Evolutionary conservation across 2,329 filamentous ascomycete genomes (phyloP), one percentile per base, ranked within the genome.

Genomic region (Geosmithia morbida): DNA sequence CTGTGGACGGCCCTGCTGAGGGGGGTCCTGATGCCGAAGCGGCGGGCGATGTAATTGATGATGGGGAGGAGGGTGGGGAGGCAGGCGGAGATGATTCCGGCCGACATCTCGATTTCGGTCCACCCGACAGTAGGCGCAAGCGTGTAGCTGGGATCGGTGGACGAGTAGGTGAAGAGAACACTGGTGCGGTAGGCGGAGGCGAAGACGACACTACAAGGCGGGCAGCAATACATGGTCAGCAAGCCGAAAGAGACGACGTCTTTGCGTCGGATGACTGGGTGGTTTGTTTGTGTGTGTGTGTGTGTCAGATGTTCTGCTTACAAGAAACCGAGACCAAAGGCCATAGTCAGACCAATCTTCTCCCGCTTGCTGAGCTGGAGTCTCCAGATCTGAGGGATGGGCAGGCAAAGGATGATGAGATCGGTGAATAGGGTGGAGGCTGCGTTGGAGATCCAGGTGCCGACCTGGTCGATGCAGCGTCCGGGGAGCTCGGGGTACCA

Each of bases 41-140:
- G 30, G n/a, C 46, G 41, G 30, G 66, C 59, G 7, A 67, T 58
- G 10, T 54, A 17, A 3, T 61, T 59, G 30, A 73, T 52, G 14
- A 71, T 62, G 2, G 71, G 71, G 6, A 70, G 64, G 40, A 76
- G 59, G 1, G 72, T 74, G 0, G 74, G 74, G 0, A 75, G 66
- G 51, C 70, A 74, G 7, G 72, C 72, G 0, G 71, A 72, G 42
- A 74, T 61, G 51, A 77, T 72, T 45, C 71, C 74, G 0, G 67
- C 65, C 0, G 68, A 62, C 56, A 69, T 66, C 53, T 74, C 71
- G 50, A 73, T 67, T 4, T 61, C 61, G 7, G 68, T 69, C 71
- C 70, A 74, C 47, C 64, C 67, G 4, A 67, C 64, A 0, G 67
- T 64, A 1, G 63, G 65, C 0, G 68, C 67, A 8, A 74, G 60